Conservation (phyloP, 2,329 filamentous ascomycete species). For the Pestalotiopsis sp. region DNA sequence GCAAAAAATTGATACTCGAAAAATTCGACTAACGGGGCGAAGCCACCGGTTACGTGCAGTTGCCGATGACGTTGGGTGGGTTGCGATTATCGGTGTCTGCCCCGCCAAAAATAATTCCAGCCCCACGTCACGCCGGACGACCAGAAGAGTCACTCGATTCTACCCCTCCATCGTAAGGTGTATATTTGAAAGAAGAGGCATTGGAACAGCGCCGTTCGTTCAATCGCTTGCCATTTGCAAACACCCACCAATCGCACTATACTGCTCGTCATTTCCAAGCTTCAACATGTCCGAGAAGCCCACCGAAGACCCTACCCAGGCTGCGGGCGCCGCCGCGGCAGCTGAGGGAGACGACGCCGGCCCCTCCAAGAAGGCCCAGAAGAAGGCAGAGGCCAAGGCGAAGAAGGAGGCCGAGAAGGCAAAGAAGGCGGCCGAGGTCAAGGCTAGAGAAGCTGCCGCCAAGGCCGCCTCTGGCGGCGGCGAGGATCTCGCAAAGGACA, state of each 20-base stretch:
- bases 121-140: conserved; percentile 4
- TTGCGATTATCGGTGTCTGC: conserved; percentile 4
- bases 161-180: not conserved
- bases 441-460: conserved; percentile 68
- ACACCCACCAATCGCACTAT: not conserved
- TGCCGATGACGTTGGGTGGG: not conserved
- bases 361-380: conserved; percentile 74
- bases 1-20: conserved; percentile 3
- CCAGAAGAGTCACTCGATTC: conserved; percentile 5
- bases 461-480: conserved; percentile 63
- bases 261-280: not conserved
- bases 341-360: conserved; percentile 24
- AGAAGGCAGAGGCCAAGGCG: conserved; percentile 83
- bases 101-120: conserved; percentile 10
- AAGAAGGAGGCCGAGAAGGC: conserved; percentile 87
- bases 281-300: conserved; percentile 35
- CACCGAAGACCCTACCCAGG: conserved; percentile 19
- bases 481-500: conserved; percentile 69
- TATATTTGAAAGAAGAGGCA: conserved; percentile 1
- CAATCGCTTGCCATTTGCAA: conserved; percentile 26
- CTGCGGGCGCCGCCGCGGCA: conserved; percentile 22
- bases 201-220: conserved; percentile 27
- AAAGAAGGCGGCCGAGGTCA: conserved; percentile 69
- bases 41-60: not conserved
- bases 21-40: conserved; percentile 10